Percentiles rank a stretch among this genome's conserved stretches.
These are phyloP conservation scores for Phytopythium kandeliae DNA, from an alignment of 352 stramenopile genomes.

Conservation along the genomic window DNA sequence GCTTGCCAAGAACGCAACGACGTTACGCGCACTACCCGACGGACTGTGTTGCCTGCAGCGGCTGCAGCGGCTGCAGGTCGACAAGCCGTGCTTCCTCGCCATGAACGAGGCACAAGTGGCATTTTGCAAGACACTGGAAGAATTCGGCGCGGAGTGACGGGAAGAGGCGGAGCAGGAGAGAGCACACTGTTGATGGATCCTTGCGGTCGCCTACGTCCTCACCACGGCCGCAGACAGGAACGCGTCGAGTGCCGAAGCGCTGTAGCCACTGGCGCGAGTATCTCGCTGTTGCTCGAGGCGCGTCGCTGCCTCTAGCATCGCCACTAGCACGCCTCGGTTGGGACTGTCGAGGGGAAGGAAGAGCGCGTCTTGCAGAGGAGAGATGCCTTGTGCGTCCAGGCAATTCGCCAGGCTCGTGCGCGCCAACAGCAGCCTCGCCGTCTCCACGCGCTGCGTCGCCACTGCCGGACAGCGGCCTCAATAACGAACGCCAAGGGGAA, in stretches of 20 bases:
- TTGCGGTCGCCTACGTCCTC: not conserved
- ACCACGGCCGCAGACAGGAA: not conserved
- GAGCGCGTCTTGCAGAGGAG: slow-evolving; percentile 19
- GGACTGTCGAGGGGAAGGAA: slow-evolving; percentile 6
- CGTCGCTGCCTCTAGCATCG: slow-evolving; percentile 13
- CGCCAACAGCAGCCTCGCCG: slow-evolving; percentile 13
- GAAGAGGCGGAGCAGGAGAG: not conserved
- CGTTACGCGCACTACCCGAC: slow-evolving; percentile 19
- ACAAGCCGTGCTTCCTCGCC: slow-evolving; percentile 46
- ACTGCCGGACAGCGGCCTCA: not conserved
- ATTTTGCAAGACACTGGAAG: slow-evolving; percentile 28
- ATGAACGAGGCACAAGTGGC: slow-evolving; percentile 21
- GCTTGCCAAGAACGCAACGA: slow-evolving; percentile 24
- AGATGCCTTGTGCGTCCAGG: slow-evolving; percentile 18
- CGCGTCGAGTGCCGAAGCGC: not conserved
- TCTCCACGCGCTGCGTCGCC: slow-evolving; percentile 1
- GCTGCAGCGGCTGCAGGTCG: slow-evolving; percentile 32
- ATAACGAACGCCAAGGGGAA: not conserved
- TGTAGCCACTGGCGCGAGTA: slow-evolving; percentile 4
- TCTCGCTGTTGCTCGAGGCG: not conserved
- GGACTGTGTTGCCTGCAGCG: slow-evolving; percentile 15
- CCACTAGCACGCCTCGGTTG: slow-evolving; percentile 15
- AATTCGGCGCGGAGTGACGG: slow-evolving; percentile 34
- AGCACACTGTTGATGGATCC: not conserved
- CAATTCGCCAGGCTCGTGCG: slow-evolving; percentile 8